Base-by-base conservation (phyloP, 2,329 filamentous ascomycete genomes). In the Sclerotinia borealis region DNA sequence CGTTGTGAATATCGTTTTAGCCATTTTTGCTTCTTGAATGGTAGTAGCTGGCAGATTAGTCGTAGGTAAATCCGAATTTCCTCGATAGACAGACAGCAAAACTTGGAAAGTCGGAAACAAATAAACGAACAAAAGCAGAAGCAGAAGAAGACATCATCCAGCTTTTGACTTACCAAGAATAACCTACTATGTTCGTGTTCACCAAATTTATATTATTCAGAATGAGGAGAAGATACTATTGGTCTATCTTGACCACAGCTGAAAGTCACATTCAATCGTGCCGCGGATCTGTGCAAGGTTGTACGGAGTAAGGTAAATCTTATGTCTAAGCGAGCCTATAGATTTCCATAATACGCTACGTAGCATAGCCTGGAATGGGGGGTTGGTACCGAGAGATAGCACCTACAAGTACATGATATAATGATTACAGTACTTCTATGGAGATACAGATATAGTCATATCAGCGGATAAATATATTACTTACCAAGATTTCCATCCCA, bases 1-100 rank as follows among this genome's bases (percentile, higher is more conserved):
- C 50, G 85, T 89, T 48, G 90, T 95, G 78, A 93, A 92, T 36
- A 85, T 80, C n/a, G 83, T 85, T 68, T 72, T 72, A 29, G 70
- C 70, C 71, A 72, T 72, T 7, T 48, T 63, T 27, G 22, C 31
- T 37, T 25, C 6, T 31, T 0, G 9, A 19, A 51, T n/a, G n/a
- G n/a, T n/a, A n/a, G n/a, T n/a, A n/a, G n/a, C n/a, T n/a, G n/a
- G n/a, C n/a, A n/a, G n/a, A n/a, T n/a, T n/a, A n/a, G n/a, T n/a
- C n/a, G 39, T 22, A 22, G 29, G 27, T 25, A 58, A 34, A 58
- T 58, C n/a, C 8, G 29, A 29, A 34, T 10, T 17, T 58, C 39
- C 29, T 36, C 15, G 13, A 47, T 17, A 34, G 8, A 52, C 15
- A 25, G 10, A 45, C 11, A 45, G 13, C n/a, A 36, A 45, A 34